phyloP scores from a whole-genome alignment of 345 rosid genomes.

The Hibiscus tridactylites region DNA sequence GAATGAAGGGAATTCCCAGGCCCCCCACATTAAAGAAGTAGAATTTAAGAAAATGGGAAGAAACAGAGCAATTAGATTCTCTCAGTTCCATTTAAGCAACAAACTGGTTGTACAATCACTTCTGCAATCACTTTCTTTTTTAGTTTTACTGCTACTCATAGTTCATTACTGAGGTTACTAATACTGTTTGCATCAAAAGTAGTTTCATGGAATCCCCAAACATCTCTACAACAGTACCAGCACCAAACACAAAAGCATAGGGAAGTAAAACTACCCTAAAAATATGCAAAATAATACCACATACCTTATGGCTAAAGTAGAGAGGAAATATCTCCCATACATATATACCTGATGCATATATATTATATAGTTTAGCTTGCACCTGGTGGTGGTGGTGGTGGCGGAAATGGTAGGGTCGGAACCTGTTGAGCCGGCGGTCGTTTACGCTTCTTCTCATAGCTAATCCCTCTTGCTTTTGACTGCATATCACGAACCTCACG shows the following conservation, averaged over 20 bases:
- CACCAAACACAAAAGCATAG: background rate
- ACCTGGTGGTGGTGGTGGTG: conserved; percentile 20
- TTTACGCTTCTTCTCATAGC: conserved; percentile 72
- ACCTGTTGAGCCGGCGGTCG: conserved; percentile 34
- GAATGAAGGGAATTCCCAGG: background rate
- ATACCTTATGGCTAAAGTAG: background rate
- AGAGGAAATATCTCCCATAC: background rate
- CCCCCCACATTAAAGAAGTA: background rate
- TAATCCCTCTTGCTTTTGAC: conserved; percentile 63
- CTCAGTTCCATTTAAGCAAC: conserved; percentile 17
- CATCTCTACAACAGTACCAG: conserved; percentile 14
- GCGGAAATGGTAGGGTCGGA: conserved; percentile 21
- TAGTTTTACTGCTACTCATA: conserved; percentile 6
- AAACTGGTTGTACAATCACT: conserved; percentile 27
- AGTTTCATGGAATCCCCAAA: conserved; percentile 21
- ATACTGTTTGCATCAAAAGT: conserved; percentile 32
- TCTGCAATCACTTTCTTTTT: conserved; percentile 14
- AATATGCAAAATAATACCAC: conserved; percentile 2
- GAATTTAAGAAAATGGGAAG: background rate
- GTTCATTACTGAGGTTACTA: conserved; percentile 10
- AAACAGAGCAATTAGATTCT: conserved; percentile 4
- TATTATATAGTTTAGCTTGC: conserved; percentile 19
- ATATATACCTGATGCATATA: background rate
- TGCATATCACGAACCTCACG: conserved; percentile 66
- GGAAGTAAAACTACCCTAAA: background rate